Conservation (phyloP, 164 flowering plant genomes). For the Pachysandra terminalis region DNA sequence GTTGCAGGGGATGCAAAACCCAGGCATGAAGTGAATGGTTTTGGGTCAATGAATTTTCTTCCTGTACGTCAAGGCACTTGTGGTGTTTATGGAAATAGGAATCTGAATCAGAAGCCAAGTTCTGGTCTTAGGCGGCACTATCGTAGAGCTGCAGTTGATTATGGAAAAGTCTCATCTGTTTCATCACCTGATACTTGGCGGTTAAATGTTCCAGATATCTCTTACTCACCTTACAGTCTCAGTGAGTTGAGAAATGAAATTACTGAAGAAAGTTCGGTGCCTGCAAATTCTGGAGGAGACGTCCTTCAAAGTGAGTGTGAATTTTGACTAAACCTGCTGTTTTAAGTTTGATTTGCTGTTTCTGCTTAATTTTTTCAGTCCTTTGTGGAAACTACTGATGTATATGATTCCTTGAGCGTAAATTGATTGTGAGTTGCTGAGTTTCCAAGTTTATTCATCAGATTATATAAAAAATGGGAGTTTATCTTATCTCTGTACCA, state of each 20-base stretch:
- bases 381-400: background rate
- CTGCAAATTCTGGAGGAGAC: slow-evolving; percentile 10
- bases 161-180: slow-evolving; percentile 11
- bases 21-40: background rate
- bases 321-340: background rate
- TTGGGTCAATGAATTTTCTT: no score
- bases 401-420: background rate
- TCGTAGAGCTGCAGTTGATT: slow-evolving; percentile 19
- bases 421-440: background rate
- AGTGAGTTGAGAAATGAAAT: background rate
- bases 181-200: background rate
- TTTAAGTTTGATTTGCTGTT: background rate
- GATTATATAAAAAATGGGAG: background rate
- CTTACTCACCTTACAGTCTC: background rate
- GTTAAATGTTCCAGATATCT: background rate
- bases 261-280: slow-evolving; percentile 11
- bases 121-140: slow-evolving; percentile 34
- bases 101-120: slow-evolving; percentile 28
- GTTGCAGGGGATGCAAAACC: slow-evolving; percentile 5
- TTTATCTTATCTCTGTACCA: background rate
- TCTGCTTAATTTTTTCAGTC: background rate
- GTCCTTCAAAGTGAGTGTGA: slow-evolving; percentile 15
- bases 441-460: background rate
- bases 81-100: slow-evolving; percentile 47
- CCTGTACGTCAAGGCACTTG: slow-evolving; percentile 11